A percentile compares a stretch with the other conserved stretches of the same genome.
Evolutionary conservation across 2,329 filamentous ascomycete genomes (phyloP).

Genomic region (Aspergillus sp.): DNA sequence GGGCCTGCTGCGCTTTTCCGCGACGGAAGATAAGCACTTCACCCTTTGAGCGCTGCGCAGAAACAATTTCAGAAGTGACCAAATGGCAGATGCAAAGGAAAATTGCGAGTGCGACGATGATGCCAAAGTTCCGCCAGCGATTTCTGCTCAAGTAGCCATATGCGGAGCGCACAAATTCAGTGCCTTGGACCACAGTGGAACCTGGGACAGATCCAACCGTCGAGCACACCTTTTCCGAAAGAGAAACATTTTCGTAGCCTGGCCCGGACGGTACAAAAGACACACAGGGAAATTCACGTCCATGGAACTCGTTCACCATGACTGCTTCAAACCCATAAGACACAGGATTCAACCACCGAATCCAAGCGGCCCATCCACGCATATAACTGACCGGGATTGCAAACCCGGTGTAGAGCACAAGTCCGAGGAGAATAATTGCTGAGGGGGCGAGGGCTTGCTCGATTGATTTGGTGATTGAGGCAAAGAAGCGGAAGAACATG

Average conservation of each 20-base stretch:
- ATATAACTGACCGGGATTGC: slow-evolving; percentile 55
- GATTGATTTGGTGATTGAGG: slow-evolving; percentile 6
- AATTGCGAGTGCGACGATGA: slow-evolving; percentile 66
- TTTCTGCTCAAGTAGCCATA: slow-evolving; percentile 63
- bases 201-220: slow-evolving; percentile 62
- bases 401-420: slow-evolving; percentile 10
- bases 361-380: slow-evolving; percentile 78
- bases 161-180: slow-evolving; percentile 58
- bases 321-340: slow-evolving; percentile 80
- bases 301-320: slow-evolving; percentile 80
- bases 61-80: slow-evolving; percentile 44
- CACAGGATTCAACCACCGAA: slow-evolving; percentile 77
- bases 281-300: slow-evolving; percentile 61
- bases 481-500: slow-evolving; percentile 12
- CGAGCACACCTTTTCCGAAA: slow-evolving; percentile 52
- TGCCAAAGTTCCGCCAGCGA: slow-evolving; percentile 72
- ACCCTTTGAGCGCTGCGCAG: slow-evolving; percentile 72
- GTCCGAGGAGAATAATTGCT: not conserved
- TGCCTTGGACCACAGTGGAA: slow-evolving; percentile 59
- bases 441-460: slow-evolving; percentile 5
- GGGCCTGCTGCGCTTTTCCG: slow-evolving; percentile 40
- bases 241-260: slow-evolving; percentile 39
- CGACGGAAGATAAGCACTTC: slow-evolving; percentile 77
- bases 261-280: slow-evolving; percentile 46
- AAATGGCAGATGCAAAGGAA: slow-evolving; percentile 68